Base-by-base conservation (phyloP, 2,329 filamentous ascomycete species). In the Scedosporium apiospermum region DNA sequence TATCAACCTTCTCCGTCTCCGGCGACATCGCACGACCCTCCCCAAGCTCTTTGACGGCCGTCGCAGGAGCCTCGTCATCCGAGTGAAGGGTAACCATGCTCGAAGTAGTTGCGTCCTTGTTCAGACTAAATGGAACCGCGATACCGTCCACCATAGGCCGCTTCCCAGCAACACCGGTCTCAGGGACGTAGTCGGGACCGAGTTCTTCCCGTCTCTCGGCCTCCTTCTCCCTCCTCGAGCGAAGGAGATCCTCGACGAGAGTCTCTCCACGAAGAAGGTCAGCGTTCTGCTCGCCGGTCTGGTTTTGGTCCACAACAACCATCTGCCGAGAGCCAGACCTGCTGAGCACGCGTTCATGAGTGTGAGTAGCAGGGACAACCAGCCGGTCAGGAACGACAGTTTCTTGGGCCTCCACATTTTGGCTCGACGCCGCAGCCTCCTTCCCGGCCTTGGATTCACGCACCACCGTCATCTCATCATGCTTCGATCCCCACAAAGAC, bases 401-500 rank as follows among this genome's bases (percentile, higher is more conserved):
- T 55, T 23, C 18, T 14, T 26, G 18, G 51, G 6, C 21, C 12
- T 55, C 51, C 18, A 10, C 21, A 12, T 10, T 26, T 27, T 55
- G 18, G 12, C 3, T 6, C 12, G 51, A 26, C 12, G 23, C 51
- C 6, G 18, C 70, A 1, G 71, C 68, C 27, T 72, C 68, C 63
- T 75, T 73, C 2, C 80, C 78, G 0, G 80, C 80, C 65, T 80
- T 79, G 61, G 82, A 72, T 70, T 87, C 84, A 3, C 84, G 77
- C 57, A 79, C 76, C 3, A 96, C 80, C 0, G 89, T 89, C 65
- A 81, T 81, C 72, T 93, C 84, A 71, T 98, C 95, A 70, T 97
- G 91, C 71, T 90, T 96, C 57, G 88, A 93, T 14, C 91, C 92
- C 89, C 92, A 96, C 1, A 88, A 79, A 59, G 87, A 89, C 93